Evolutionary conservation across 306 rosid species (phyloP), one percentile per base, ranked within the genome.

Genomic region (Dalbergia cochinchinensis): DNA sequence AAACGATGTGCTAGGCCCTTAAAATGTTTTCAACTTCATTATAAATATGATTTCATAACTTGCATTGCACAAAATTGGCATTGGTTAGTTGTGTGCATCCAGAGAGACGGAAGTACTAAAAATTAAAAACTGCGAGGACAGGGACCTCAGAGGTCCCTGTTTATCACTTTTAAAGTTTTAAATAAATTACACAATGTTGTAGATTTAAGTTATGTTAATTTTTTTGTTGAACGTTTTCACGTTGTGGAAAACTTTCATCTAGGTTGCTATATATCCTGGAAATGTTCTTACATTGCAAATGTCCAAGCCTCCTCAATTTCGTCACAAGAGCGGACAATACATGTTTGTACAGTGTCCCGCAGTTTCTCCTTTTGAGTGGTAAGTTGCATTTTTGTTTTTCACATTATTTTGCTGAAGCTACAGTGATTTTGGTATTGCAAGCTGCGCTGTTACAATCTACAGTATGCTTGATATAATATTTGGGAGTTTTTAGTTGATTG

Each of bases 311-410:
- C 89, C 92, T 50, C 98, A 88, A 78, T 96, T 96, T 76, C 92
- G 87, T 15, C 88, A 96, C 94, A 96, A 89, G 83, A 96, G 99
- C 48, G 99, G 98, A 75, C 98, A 92, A 80, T 96, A 96, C 92
- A 96, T 96, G 99, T 96, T 93, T 89, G 99, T 96, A 55, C 99
- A 96, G 80, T 96, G 99, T 82, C 94, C 99, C n/a, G 94, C 93
- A 4, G 92, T 96, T 85, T 93, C 99, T 81, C 97, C 98, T 3
- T 93, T 91, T 88, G 99, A 96, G 85, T 96, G 99, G 99, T 96
- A 75, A 85, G 79, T 89, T 65, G 71, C 81, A 48, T 70, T 73
- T 73, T 59, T 37, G 15, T 70, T 31, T 34, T 62, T 54, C 39
- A 18, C 55, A 22, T 33, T 47, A 35, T 78, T 75, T 58, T 64